Percentiles rank a stretch among this genome's conserved stretches.
Evolutionary conservation across 805 yeast species (phyloP).

Genomic region (Candida qinlingensis): DNA sequence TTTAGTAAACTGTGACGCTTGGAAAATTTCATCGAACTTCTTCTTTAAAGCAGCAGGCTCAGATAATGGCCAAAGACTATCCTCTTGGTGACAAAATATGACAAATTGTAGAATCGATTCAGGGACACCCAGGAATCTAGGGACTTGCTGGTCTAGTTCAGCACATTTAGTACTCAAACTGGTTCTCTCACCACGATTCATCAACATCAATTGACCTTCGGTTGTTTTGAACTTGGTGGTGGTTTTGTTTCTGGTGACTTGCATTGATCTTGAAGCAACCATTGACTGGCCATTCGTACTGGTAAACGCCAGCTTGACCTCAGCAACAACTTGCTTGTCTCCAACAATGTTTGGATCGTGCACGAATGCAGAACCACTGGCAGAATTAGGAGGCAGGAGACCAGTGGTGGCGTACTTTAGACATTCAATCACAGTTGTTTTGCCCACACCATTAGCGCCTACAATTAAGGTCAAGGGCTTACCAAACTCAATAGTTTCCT

Average conservation of each 20-base stretch:
- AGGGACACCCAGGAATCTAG: conserved; percentile 81
- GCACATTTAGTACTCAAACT: conserved; percentile 77
- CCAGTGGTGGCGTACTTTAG: conserved; percentile 93
- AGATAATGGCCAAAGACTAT: conserved; percentile 90
- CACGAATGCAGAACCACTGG: conserved; percentile 85
- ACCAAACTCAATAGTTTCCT: conserved; percentile 86
- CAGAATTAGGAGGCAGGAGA: conserved; percentile 89
- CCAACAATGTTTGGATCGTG: conserved; percentile 85
- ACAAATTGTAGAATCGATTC: conserved; percentile 86
- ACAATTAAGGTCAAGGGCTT: conserved; percentile 89
- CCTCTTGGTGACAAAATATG: conserved; percentile 96
- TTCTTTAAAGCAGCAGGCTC: conserved; percentile 88
- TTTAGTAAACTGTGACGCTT: conserved; percentile 88
- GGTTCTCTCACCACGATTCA: conserved; percentile 60
- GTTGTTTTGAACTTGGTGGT: conserved; percentile 78
- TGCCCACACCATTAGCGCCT: conserved; percentile 95
- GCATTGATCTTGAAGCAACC: conserved; percentile 84
- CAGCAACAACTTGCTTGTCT: conserved; percentile 77
- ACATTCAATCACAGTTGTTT: conserved; percentile 94
- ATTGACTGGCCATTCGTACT: conserved; percentile 68
- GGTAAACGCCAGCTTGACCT: conserved; percentile 80
- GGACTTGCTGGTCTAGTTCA: conserved; percentile 79
- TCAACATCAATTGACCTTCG: conserved; percentile 78
- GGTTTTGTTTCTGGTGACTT: conserved; percentile 57
- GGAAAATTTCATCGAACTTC: conserved; percentile 93